These are phyloP conservation scores for Aphanoascus verrucosus DNA, from an alignment of 2,329 filamentous ascomycete genomes.

Conservation along the genomic window DNA sequence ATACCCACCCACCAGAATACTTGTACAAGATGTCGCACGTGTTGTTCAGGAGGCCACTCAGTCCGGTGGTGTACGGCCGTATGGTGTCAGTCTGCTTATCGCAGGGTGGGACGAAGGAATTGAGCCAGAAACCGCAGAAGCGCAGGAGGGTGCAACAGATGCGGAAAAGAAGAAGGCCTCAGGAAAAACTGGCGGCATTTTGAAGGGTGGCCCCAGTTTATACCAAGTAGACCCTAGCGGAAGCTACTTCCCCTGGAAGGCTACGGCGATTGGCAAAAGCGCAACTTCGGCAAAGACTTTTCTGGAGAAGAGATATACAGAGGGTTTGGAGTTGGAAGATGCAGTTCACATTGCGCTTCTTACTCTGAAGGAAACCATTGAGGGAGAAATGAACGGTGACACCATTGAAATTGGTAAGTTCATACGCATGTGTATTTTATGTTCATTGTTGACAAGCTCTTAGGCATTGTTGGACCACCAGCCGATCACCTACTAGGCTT, in stretches of 20 bases:
- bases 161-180: slow-evolving; percentile 58
- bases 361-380: slow-evolving; percentile 97
- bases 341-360: slow-evolving; percentile 95
- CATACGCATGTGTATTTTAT: slow-evolving; percentile 1
- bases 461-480: slow-evolving; percentile 88
- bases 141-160: slow-evolving; percentile 44
- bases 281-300: slow-evolving; percentile 98
- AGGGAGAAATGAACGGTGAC: slow-evolving; percentile 98
- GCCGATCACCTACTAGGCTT: slow-evolving; percentile 87
- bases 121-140: slow-evolving; percentile 66
- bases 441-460: slow-evolving; percentile 12
- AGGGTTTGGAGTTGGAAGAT: slow-evolving; percentile 92
- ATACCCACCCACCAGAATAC: slow-evolving; percentile 97
- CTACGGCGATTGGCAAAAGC: slow-evolving; percentile 96
- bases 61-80: slow-evolving; percentile 91
- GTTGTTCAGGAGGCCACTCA: slow-evolving; percentile 99
- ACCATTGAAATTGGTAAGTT: slow-evolving; percentile 88
- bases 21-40: slow-evolving; percentile 93
- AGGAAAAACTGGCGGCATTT: slow-evolving; percentile 86
- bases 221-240: slow-evolving; percentile 99
- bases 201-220: slow-evolving; percentile 91
- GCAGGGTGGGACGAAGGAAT: slow-evolving; percentile 98
- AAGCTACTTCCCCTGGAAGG: slow-evolving; percentile 99
- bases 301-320: slow-evolving; percentile 96
- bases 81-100: slow-evolving; percentile 89